A percentile compares a stretch with the other conserved stretches of the same genome.
Evolutionary conservation across 495 filamentous ascomycete genomes (phyloP).

Genomic region (Glarea lozoyensis): DNA sequence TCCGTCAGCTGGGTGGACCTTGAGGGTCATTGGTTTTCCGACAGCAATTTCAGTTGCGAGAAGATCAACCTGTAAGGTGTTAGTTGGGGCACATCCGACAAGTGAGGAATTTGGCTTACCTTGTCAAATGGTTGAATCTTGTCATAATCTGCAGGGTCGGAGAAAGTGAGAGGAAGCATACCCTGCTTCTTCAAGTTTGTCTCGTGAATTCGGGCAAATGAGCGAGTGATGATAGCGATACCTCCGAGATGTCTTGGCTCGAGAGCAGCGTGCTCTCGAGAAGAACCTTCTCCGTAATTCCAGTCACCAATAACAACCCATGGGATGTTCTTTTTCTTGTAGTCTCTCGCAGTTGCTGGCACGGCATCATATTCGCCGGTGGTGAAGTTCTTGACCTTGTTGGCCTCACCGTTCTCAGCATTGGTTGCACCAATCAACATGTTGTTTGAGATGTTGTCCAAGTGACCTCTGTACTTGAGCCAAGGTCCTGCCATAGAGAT

Average conservation of each 20-base stretch:
- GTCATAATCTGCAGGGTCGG: conserved; percentile 93
- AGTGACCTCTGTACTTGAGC: conserved; percentile 99
- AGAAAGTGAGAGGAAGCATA: conserved; percentile 96
- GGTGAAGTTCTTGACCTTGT: conserved; percentile 92
- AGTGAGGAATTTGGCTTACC: conserved; percentile 21
- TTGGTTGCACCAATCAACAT: conserved; percentile 99
- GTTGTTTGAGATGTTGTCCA: conserved; percentile 99
- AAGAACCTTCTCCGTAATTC: conserved; percentile 98
- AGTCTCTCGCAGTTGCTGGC: conserved; percentile 91
- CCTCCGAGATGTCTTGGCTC: conserved; percentile 97
- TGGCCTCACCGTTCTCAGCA: conserved; percentile 89
- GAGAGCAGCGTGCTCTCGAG: conserved; percentile 94
- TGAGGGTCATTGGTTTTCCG: conserved; percentile 88
- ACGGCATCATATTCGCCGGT: conserved; percentile 80
- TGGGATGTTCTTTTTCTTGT: conserved; percentile 90
- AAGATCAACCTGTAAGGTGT: conserved; percentile 52
- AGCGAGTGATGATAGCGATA: conserved; percentile 91
- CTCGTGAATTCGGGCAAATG: conserved; percentile 99
- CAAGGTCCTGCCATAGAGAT: conserved; percentile 99
- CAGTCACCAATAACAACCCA: conserved; percentile 99
- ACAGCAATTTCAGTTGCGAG: conserved; percentile 85
- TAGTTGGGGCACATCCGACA: conserved; percentile 3
- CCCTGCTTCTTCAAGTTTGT: conserved; percentile 99
- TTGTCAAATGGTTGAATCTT: conserved; percentile 91
- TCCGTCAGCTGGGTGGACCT: conserved; percentile 82